These are phyloP conservation scores for Apiotrichum laibachii DNA, from an alignment of 1,284 basidiomycete species.

Conservation along the genomic window DNA sequence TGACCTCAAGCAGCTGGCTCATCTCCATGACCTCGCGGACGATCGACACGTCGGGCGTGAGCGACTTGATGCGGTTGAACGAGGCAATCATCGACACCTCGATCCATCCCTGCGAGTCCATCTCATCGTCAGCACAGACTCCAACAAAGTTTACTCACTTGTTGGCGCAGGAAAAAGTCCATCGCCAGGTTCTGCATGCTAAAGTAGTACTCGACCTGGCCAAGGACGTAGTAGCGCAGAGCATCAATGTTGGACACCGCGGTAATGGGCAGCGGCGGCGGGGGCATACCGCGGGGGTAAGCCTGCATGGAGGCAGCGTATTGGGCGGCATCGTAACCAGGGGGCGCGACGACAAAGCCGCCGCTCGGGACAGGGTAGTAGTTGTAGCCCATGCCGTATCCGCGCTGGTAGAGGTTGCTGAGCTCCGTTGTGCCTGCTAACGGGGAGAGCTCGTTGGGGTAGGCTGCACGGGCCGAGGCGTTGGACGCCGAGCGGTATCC, in stretches of 20 bases:
- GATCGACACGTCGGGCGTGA: constrained; percentile 65
- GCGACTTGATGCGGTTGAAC: constrained; percentile 74
- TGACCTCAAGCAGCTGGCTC: constrained; percentile 71
- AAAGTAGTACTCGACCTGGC: constrained; percentile 81
- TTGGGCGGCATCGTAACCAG: constrained; percentile 12
- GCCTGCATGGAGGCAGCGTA: constrained; percentile 7
- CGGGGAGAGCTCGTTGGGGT: constrained; percentile 16
- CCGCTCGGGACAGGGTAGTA: constrained; percentile 29
- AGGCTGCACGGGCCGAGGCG: constrained; percentile 24
- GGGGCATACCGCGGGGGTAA: constrained; percentile 32
- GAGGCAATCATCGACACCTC: constrained; percentile 73
- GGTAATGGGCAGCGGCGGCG: constrained; percentile 61
- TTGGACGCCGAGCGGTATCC: constrained; percentile 2
- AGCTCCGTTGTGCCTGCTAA: constrained; percentile 14
- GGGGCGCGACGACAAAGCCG: constrained; percentile 15
- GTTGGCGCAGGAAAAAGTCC: constrained; percentile 74
- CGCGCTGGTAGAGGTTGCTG: constrained; percentile 23
- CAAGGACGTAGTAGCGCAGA: constrained; percentile 65
- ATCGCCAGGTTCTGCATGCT: constrained; percentile 79
- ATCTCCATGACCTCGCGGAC: constrained; percentile 69
- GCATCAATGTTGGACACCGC: constrained; percentile 59
- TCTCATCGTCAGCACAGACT: constrained; percentile 55
- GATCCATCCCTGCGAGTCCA: constrained; percentile 87
- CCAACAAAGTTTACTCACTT: constrained; percentile 54
- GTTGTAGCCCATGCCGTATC: constrained; percentile 31